These are phyloP conservation scores for Coniochaeta hoffmannii DNA, from an alignment of 2,329 filamentous ascomycete genomes.

Conservation along the genomic window DNA sequence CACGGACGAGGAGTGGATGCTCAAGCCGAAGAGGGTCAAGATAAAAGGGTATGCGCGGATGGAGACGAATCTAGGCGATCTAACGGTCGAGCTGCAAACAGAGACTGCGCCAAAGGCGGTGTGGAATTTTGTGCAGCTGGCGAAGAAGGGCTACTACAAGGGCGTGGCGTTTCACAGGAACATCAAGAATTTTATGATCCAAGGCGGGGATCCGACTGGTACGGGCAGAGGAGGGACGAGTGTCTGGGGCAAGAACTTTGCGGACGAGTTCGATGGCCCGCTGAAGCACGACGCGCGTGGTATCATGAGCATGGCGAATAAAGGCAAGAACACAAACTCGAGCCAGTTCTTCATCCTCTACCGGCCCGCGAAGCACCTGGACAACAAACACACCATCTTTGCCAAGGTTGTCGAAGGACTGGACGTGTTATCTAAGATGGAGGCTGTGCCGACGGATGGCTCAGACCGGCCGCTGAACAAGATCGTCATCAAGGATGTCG, in stretches of 20 bases:
- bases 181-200: constrained; percentile 95
- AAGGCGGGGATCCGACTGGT: constrained; percentile 89
- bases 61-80: constrained; percentile 72
- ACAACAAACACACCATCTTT: constrained; percentile 97
- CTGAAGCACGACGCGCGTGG: constrained; percentile 76
- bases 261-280: constrained; percentile 88
- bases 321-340: constrained; percentile 95
- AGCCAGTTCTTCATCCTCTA: constrained; percentile 95
- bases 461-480: constrained; percentile 68
- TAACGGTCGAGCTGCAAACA: constrained; percentile 84
- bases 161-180: constrained; percentile 84
- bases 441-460: constrained; percentile 68
- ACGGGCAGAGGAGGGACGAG: constrained; percentile 85
- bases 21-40: constrained; percentile 83
- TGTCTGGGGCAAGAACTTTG: constrained; percentile 91
- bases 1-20: constrained; percentile 93
- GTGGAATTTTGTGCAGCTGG: constrained; percentile 90
- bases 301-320: constrained; percentile 91
- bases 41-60: constrained; percentile 87
- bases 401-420: constrained; percentile 73
- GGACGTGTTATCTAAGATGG: constrained; percentile 66
- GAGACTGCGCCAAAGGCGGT: constrained; percentile 89
- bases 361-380: constrained; percentile 73
- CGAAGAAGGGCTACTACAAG: constrained; percentile 85
- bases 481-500: constrained; percentile 73